These are phyloP conservation scores for Gillenia trifoliata DNA, from an alignment of 306 rosid species.

Conservation along the genomic window DNA sequence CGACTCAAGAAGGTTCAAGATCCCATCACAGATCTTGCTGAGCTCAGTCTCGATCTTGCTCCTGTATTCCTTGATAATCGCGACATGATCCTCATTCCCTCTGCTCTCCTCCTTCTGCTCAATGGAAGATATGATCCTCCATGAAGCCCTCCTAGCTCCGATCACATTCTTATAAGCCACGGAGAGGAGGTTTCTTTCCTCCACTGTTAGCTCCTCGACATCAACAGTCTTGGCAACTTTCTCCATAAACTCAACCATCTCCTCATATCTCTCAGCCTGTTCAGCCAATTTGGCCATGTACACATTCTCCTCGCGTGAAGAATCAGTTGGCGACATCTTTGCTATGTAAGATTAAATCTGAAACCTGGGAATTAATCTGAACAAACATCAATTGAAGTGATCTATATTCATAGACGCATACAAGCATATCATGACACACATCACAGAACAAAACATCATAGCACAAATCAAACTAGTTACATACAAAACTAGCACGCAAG, in stretches of 20 bases:
- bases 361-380: slow-evolving; percentile 9
- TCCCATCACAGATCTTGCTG: slow-evolving; percentile 96
- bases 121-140: slow-evolving; percentile 96
- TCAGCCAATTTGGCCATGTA: slow-evolving; percentile 93
- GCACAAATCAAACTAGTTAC: neutral
- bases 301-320: slow-evolving; percentile 81
- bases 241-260: slow-evolving; percentile 98
- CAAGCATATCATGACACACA: neutral
- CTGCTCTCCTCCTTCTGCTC: slow-evolving; percentile 97
- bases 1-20: slow-evolving; percentile 72
- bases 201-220: slow-evolving; percentile 76
- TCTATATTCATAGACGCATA: neutral
- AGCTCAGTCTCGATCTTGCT: slow-evolving; percentile 77
- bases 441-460: neutral
- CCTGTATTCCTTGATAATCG: slow-evolving; percentile 74
- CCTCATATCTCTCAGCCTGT: slow-evolving; percentile 90
- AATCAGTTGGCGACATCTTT: slow-evolving; percentile 46
- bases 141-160: slow-evolving; percentile 94
- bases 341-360: neutral
- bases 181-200: slow-evolving; percentile 88
- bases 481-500: neutral
- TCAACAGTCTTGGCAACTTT: slow-evolving; percentile 82
- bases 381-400: neutral
- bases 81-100: slow-evolving; percentile 81
- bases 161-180: slow-evolving; percentile 96